Evolutionary conservation across 345 rosid genomes (phyloP).

Genomic region (Acer negundo): DNA sequence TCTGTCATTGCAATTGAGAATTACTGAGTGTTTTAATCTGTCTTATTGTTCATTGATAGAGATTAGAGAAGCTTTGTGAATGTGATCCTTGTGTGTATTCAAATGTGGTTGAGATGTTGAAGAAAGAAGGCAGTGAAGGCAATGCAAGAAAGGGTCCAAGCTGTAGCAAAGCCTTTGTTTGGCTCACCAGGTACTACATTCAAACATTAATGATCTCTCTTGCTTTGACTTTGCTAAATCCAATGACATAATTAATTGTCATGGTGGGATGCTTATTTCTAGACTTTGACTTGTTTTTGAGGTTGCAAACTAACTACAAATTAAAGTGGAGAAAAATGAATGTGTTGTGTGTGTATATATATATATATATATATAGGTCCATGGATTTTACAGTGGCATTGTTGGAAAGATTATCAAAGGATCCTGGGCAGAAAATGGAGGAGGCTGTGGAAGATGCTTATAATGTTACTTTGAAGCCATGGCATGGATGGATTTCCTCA

Average conservation of each 20-base stretch:
- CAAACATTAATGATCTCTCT: background rate
- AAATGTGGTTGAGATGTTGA: constrained; percentile 70
- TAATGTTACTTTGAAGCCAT: constrained; percentile 62
- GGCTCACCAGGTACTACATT: constrained; percentile 82
- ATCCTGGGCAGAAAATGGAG: constrained; percentile 65
- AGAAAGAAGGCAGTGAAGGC: constrained; percentile 68
- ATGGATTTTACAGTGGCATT: constrained; percentile 68
- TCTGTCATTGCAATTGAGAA: constrained; percentile 3
- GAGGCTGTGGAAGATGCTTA: constrained; percentile 81
- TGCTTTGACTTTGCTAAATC: background rate
- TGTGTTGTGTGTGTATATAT: background rate
- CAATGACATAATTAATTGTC: background rate
- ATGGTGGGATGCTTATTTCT: background rate
- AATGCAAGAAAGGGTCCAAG: constrained; percentile 51
- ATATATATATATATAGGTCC: constrained; percentile 40
- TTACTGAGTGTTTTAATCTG: background rate
- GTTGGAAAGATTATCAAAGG: constrained; percentile 51
- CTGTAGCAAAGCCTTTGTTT: constrained; percentile 76
- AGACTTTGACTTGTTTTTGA: no score
- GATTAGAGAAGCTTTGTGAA: constrained; percentile 64
- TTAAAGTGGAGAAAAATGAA: background rate
- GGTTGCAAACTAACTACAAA: no score
- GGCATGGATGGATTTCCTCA: constrained; percentile 95
- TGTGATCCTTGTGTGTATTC: constrained; percentile 56
- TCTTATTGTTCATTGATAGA: constrained; percentile 35